Percentiles rank a stretch among this genome's conserved stretches.
phyloP scores from a whole-genome alignment of 2,329 filamentous ascomycete genomes.

The Venturiaceae sp. region DNA sequence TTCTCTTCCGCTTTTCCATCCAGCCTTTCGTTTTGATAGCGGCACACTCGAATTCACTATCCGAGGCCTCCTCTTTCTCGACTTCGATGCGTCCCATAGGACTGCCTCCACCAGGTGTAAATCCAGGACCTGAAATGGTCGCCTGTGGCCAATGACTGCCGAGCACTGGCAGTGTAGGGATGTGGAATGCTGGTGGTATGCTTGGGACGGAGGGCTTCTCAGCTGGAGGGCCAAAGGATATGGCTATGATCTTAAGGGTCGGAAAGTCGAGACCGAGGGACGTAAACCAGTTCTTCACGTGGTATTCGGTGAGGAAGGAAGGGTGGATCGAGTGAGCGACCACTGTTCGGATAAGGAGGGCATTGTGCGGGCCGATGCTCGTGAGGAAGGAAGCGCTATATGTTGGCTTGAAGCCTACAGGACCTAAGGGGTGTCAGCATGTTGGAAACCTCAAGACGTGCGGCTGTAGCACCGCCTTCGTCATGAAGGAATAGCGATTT shows the following conservation, averaged over 20 bases:
- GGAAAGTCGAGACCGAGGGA: conserved; percentile 5
- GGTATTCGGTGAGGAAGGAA: conserved; percentile 1
- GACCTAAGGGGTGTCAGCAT: neutral
- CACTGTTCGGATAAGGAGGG: conserved; percentile 6
- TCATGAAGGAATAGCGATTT: neutral
- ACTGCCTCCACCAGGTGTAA: conserved; percentile 1
- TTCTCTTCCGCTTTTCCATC: conserved; percentile 5
- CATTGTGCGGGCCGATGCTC: conserved; percentile 8
- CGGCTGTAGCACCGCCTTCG: neutral
- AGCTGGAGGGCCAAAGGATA: neutral
- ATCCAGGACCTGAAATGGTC: neutral
- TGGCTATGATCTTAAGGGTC: conserved; percentile 6
- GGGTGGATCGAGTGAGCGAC: conserved; percentile 8
- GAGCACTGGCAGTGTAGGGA: neutral
- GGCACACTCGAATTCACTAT: conserved; percentile 1
- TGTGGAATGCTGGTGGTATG: conserved; percentile 5
- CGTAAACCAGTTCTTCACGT: conserved; percentile 5
- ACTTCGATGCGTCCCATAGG: neutral
- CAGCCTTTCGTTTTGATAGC: conserved; percentile 2
- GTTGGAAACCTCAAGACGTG: too few species aligned
- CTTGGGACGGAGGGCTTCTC: neutral
- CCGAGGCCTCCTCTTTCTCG: neutral
- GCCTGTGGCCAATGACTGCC: conserved; percentile 3
- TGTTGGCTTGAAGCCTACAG: conserved; percentile 7
- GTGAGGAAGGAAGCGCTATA: conserved; percentile 8